These are phyloP conservation scores for Medicago lupulina DNA, from an alignment of 306 rosid species.

Conservation along the genomic window DNA sequence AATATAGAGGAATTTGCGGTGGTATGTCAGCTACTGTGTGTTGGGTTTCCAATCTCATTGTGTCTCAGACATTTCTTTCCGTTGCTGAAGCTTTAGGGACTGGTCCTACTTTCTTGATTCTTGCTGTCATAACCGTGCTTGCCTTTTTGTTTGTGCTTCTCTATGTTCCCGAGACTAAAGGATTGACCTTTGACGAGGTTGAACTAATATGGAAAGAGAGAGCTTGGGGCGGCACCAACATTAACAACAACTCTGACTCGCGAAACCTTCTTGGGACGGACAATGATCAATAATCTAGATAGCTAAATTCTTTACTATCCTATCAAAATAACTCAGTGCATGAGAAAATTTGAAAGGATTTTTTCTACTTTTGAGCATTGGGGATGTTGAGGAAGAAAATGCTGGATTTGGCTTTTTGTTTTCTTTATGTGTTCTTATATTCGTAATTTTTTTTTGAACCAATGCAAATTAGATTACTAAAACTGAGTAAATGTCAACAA, in stretches of 20 bases:
- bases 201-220: slow-evolving; percentile 83
- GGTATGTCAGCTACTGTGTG: slow-evolving; percentile 89
- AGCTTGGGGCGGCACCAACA: slow-evolving; percentile 58
- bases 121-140: slow-evolving; percentile 53
- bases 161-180: slow-evolving; percentile 85
- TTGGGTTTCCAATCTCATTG: slow-evolving; percentile 55
- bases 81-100: not conserved
- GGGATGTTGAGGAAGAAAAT: not conserved
- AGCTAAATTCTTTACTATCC: not conserved
- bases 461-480: not conserved
- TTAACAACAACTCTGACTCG: not conserved
- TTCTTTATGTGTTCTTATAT: not conserved
- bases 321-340: not conserved
- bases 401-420: not conserved
- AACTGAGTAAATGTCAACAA: not conserved
- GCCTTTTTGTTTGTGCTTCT: slow-evolving; percentile 69
- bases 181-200: slow-evolving; percentile 91
- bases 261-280: not conserved
- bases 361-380: not conserved
- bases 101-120: not conserved
- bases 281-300: not conserved
- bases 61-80: slow-evolving; percentile 8
- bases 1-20: slow-evolving; percentile 75
- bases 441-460: too few species aligned
- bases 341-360: not conserved